phyloP scores from a whole-genome alignment of 2,329 filamentous ascomycete genomes.

The Nannizziopsis barbatae region DNA sequence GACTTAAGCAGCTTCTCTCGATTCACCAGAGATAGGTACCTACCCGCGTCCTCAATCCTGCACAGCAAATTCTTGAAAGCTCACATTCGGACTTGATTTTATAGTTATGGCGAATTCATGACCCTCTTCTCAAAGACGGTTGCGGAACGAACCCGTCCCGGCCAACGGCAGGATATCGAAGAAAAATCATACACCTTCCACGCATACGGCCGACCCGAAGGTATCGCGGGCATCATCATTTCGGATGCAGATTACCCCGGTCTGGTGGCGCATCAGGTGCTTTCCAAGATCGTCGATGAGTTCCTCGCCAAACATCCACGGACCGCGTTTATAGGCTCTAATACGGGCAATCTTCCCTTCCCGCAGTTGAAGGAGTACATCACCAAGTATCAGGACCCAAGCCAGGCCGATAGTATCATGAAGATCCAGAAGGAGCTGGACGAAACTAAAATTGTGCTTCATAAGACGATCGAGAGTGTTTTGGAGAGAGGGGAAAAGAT shows the following conservation, averaged over 20 bases:
- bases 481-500: constrained; percentile 93
- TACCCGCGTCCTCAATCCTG: constrained; percentile 7
- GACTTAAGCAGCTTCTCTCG: constrained; percentile 68
- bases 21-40: constrained; percentile 62
- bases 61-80: neutral
- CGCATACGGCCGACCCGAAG: constrained; percentile 63
- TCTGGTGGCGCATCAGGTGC: constrained; percentile 38
- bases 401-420: constrained; percentile 81
- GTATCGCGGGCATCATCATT: constrained; percentile 67
- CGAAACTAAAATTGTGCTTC: constrained; percentile 91
- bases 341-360: constrained; percentile 45
- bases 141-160: constrained; percentile 71
- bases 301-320: constrained; percentile 63
- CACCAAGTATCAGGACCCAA: constrained; percentile 70
- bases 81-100: constrained; percentile 9
- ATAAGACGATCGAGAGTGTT: constrained; percentile 67
- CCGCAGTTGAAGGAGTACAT: constrained; percentile 74
- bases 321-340: constrained; percentile 49
- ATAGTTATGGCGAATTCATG: constrained; percentile 58
- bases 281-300: constrained; percentile 71
- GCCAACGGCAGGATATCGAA: constrained; percentile 57
- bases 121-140: constrained; percentile 77
- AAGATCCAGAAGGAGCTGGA: constrained; percentile 95
- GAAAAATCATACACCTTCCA: constrained; percentile 48
- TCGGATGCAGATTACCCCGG: constrained; percentile 40